Evolutionary conservation across 257 asterid genomes (phyloP).

Genomic region (Cordia subcordata): DNA sequence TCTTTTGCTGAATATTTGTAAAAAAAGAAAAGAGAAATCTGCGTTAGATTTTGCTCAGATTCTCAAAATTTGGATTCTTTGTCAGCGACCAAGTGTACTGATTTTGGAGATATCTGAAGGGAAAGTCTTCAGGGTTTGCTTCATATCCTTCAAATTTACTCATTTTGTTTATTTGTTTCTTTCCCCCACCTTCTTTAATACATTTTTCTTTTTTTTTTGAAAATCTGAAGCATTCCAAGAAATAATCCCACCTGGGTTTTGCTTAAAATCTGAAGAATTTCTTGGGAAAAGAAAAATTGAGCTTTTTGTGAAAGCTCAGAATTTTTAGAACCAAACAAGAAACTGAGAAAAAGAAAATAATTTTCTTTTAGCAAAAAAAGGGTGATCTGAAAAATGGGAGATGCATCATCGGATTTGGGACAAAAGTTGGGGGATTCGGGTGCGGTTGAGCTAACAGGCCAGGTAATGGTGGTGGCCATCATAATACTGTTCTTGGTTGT

Average conservation of each 20-base stretch:
- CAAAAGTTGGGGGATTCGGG: slow-evolving; percentile 28
- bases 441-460: slow-evolving; percentile 55
- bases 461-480: slow-evolving; percentile 56
- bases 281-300: not conserved
- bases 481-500: slow-evolving; percentile 55
- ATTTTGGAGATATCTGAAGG: not conserved
- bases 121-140: not conserved
- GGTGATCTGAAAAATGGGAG: slow-evolving; percentile 39
- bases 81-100: too few relatives aligned
- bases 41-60: too few relatives aligned
- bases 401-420: slow-evolving; percentile 18
- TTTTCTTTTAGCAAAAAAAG: too few relatives aligned
- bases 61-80: too few relatives aligned
- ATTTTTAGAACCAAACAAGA: not conserved
- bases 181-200: too few relatives aligned
- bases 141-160: too few relatives aligned
- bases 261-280: slow-evolving; percentile 15
- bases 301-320: not conserved
- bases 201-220: not conserved
- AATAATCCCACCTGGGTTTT: slow-evolving; percentile 17
- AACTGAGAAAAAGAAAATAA: not conserved
- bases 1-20: too few relatives aligned
- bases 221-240: not conserved
- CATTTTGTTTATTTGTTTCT: too few relatives aligned
- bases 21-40: too few relatives aligned